phyloP scores from a whole-genome alignment of 1,139 yeast species.

The Yamadazyma trypodendri region DNA sequence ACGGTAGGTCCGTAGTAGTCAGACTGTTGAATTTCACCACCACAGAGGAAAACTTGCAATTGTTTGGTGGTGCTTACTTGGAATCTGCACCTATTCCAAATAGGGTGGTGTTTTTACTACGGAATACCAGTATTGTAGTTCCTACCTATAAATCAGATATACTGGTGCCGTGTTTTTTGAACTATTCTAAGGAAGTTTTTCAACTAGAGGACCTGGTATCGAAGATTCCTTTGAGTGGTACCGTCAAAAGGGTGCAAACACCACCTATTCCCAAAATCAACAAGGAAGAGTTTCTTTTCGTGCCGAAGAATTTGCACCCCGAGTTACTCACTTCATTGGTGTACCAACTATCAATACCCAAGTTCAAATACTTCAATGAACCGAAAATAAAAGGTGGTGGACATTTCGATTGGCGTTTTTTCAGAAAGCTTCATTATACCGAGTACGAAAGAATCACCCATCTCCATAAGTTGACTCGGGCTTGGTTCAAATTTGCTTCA shows the following conservation, averaged over 20 bases:
- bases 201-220: neutral
- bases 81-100: conserved; percentile 3
- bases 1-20: neutral
- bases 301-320: neutral
- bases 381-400: conserved; percentile 14
- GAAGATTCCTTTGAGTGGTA: neutral
- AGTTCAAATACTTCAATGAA: conserved; percentile 19
- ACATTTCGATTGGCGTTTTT: conserved; percentile 28
- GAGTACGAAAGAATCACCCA: conserved; percentile 41
- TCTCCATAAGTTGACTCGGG: conserved; percentile 47
- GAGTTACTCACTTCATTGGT: neutral
- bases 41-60: conserved; percentile 1
- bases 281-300: conserved; percentile 6
- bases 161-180: neutral
- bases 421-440: conserved; percentile 15
- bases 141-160: neutral
- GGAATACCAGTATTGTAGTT: conserved; percentile 3
- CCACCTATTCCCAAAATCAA: neutral
- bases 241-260: neutral
- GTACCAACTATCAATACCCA: conserved; percentile 1
- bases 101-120: conserved; percentile 4
- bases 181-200: neutral
- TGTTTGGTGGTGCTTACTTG: conserved; percentile 3
- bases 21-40: conserved; percentile 6
- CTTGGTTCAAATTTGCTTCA: conserved; percentile 54